phyloP scores from a whole-genome alignment of 192 early-diverging fungal species.

The Pecoramyces ruminantium region DNA sequence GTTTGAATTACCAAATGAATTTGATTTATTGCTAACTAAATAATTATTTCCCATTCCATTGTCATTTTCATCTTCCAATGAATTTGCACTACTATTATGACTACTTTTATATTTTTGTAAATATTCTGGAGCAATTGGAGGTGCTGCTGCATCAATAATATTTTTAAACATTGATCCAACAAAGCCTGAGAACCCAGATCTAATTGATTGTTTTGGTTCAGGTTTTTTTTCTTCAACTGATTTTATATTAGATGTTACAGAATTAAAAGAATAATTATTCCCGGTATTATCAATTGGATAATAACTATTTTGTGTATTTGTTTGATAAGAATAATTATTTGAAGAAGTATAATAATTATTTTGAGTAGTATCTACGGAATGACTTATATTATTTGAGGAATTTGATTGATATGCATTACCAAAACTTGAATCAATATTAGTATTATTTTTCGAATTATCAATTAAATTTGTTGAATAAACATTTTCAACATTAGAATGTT shows the following conservation, averaged over 20 bases:
- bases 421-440: no score
- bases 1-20: background rate
- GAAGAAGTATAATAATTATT: background rate
- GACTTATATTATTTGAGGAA: background rate
- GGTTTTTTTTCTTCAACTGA: background rate
- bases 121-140: background rate
- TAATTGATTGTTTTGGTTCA: no score
- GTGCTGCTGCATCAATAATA: background rate
- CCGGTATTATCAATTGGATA: background rate
- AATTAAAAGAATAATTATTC: background rate
- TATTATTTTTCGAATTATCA: no score
- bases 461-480: no score
- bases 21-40: background rate
- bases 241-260: background rate
- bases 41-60: background rate
- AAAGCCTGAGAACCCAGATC: background rate
- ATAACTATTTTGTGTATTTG: background rate
- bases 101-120: background rate
- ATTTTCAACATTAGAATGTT: no score
- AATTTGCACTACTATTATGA: background rate
- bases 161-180: background rate
- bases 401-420: no score
- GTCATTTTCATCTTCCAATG: background rate
- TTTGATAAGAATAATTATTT: background rate
- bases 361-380: background rate